These are phyloP conservation scores for Didymella sp. DNA, from an alignment of 2,329 filamentous ascomycete genomes.

Conservation along the genomic window DNA sequence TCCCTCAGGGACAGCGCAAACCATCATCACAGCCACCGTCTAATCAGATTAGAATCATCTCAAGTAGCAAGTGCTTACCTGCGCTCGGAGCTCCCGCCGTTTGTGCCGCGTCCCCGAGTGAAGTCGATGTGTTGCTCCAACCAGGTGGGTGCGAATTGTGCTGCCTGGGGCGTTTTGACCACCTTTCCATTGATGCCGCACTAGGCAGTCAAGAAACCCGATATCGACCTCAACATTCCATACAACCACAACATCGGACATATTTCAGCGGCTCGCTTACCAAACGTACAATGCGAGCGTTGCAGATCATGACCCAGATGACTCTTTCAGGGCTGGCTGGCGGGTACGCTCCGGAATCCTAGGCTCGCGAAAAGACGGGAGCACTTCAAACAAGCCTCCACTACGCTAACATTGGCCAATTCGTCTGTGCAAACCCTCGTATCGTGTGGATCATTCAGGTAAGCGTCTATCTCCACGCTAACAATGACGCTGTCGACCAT, in stretches of 20 bases:
- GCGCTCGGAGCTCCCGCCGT: conserved; percentile 26
- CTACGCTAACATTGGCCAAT: conserved; percentile 26
- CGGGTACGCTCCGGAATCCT: conserved; percentile 16
- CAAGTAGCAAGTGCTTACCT: conserved; percentile 25
- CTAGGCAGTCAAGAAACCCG: conserved; percentile 24
- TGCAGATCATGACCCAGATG: conserved; percentile 12
- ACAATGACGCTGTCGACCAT: conserved; percentile 31
- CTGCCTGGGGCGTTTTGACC: conserved; percentile 40
- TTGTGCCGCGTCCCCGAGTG: conserved; percentile 28
- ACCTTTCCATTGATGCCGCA: conserved; percentile 9
- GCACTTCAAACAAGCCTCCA: conserved; percentile 26
- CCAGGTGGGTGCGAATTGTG: conserved; percentile 34
- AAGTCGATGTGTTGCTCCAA: conserved; percentile 35
- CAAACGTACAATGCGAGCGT: conserved; percentile 7
- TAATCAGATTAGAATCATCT: conserved; percentile 36
- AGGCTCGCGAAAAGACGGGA: conserved; percentile 28
- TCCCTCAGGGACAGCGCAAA: conserved; percentile 26
- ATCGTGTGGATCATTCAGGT: conserved; percentile 29
- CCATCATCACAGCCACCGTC: conserved; percentile 35
- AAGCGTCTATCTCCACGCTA: conserved; percentile 33
- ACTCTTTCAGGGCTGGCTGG: conserved; percentile 1
- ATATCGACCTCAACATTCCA: conserved; percentile 7
- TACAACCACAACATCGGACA: conserved; percentile 11
- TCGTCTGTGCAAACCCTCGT: conserved; percentile 31
- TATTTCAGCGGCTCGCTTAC: conserved; percentile 2